phyloP scores from a whole-genome alignment of 2,329 filamentous ascomycete species.

The Fonsecaea pedrosoi region DNA sequence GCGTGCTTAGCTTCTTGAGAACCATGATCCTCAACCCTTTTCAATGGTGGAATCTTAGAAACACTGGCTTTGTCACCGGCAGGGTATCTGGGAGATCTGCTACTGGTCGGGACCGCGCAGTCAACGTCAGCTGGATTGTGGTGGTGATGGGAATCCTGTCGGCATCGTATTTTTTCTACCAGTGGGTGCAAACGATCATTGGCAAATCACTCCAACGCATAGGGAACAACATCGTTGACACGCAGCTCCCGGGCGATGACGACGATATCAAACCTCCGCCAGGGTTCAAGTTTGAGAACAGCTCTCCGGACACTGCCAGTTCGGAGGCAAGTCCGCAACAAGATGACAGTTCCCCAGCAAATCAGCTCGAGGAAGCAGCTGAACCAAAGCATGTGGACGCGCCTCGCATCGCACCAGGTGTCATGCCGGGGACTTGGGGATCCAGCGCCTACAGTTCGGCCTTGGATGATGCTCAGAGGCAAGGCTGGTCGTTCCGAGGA shows the following conservation, averaged over 20 bases:
- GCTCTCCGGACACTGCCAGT: constrained; percentile 7
- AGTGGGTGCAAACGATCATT: constrained; percentile 39
- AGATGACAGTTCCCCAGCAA: not conserved
- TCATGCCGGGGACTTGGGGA: constrained; percentile 26
- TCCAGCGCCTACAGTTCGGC: constrained; percentile 27
- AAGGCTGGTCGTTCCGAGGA: constrained; percentile 38
- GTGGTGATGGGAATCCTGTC: constrained; percentile 73
- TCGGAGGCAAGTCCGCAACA: constrained; percentile 1
- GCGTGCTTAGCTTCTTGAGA: constrained; percentile 83
- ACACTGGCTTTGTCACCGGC: constrained; percentile 58
- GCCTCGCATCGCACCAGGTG: not conserved
- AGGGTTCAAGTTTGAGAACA: constrained; percentile 33
- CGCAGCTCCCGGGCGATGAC: constrained; percentile 39
- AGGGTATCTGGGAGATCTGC: constrained; percentile 30
- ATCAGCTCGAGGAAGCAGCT: not conserved
- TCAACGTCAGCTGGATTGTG: constrained; percentile 79
- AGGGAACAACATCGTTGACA: constrained; percentile 41
- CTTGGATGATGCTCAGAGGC: constrained; percentile 30
- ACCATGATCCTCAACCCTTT: constrained; percentile 74
- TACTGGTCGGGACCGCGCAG: constrained; percentile 77
- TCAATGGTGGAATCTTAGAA: constrained; percentile 76
- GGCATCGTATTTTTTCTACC: constrained; percentile 40
- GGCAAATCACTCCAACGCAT: constrained; percentile 36
- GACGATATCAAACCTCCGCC: constrained; percentile 40
- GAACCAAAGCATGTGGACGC: not conserved